phyloP scores from a whole-genome alignment of 2,329 filamentous ascomycete species.

The Blastomyces silverae region DNA sequence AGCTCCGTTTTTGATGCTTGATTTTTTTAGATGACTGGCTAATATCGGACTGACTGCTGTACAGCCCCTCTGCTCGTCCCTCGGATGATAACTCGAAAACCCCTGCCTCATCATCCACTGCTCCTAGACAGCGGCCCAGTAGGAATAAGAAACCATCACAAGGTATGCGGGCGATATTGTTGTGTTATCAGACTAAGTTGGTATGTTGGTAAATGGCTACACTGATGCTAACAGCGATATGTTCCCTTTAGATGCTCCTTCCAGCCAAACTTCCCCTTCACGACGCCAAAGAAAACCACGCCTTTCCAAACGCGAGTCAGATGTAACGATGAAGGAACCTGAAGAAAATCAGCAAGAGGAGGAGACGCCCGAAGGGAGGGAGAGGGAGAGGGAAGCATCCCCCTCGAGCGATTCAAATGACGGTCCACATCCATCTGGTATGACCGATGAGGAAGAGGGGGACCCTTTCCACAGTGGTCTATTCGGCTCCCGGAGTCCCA shows the following conservation, averaged over 20 bases:
- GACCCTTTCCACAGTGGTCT: slow-evolving; percentile 55
- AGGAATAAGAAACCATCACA: slow-evolving; percentile 60
- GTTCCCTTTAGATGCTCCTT: slow-evolving; percentile 29
- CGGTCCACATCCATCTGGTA: slow-evolving; percentile 32
- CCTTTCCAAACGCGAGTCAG: slow-evolving; percentile 51
- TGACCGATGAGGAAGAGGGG: slow-evolving; percentile 52
- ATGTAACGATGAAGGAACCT: slow-evolving; percentile 64
- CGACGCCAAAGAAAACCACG: slow-evolving; percentile 51
- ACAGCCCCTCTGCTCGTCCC: slow-evolving; percentile 57
- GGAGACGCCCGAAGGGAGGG: slow-evolving; percentile 35
- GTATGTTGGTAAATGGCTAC: neutral
- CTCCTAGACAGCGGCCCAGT: slow-evolving; percentile 63
- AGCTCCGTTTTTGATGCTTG: neutral
- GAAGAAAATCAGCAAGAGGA: slow-evolving; percentile 49
- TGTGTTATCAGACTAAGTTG: slow-evolving; percentile 3
- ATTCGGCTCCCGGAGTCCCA: slow-evolving; percentile 59
- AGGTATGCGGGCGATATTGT: slow-evolving; percentile 34
- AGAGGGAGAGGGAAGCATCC: slow-evolving; percentile 48
- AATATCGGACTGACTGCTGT: slow-evolving; percentile 26
- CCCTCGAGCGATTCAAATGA: slow-evolving; percentile 59
- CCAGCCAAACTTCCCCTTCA: slow-evolving; percentile 30
- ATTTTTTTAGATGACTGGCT: slow-evolving; percentile 17
- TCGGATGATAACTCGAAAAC: slow-evolving; percentile 55
- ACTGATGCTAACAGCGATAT: slow-evolving; percentile 12
- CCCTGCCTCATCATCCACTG: slow-evolving; percentile 50